phyloP scores from a whole-genome alignment of 2,329 filamentous ascomycete species.

The Zasmidium cellare region DNA sequence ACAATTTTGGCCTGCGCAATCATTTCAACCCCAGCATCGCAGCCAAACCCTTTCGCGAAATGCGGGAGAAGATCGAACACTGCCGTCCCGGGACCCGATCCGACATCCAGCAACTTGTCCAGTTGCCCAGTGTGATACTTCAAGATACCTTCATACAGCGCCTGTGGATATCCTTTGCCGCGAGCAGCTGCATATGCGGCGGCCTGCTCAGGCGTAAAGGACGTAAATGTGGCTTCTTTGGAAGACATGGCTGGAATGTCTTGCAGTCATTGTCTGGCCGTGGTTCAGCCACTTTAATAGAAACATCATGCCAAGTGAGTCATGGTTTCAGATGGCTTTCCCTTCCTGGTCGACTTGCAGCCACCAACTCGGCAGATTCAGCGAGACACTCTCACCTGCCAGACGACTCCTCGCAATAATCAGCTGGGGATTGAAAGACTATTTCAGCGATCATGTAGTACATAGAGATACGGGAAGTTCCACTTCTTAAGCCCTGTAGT shows the following conservation, averaged over 20 bases:
- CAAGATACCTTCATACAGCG: conserved; percentile 51
- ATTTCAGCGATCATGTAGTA: no score
- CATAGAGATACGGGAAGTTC: no score
- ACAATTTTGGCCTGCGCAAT: conserved; percentile 45
- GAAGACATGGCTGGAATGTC: conserved; percentile 17
- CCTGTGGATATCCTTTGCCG: conserved; percentile 42
- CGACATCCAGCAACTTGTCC: conserved; percentile 51
- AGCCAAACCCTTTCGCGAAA: conserved; percentile 50
- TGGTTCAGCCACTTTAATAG: no score
- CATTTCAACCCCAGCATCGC: conserved; percentile 58
- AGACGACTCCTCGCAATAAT: no score
- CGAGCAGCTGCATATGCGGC: conserved; percentile 47
- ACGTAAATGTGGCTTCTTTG: conserved; percentile 47
- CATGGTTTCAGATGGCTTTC: no score
- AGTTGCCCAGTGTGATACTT: conserved; percentile 49
- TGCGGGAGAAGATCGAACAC: conserved; percentile 46
- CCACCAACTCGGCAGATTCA: no score
- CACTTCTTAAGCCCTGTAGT: no score
- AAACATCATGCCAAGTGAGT: no score
- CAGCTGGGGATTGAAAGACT: no score
- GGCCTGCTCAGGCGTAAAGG: conserved; percentile 47
- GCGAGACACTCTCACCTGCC: no score
- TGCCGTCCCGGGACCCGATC: conserved; percentile 58
- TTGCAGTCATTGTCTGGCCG: no score
- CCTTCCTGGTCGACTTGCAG: no score